Evolutionary conservation across 768 basidiomycete genomes (phyloP), one percentile per base, ranked within the genome.

Genomic region (Jaapia argillacea): DNA sequence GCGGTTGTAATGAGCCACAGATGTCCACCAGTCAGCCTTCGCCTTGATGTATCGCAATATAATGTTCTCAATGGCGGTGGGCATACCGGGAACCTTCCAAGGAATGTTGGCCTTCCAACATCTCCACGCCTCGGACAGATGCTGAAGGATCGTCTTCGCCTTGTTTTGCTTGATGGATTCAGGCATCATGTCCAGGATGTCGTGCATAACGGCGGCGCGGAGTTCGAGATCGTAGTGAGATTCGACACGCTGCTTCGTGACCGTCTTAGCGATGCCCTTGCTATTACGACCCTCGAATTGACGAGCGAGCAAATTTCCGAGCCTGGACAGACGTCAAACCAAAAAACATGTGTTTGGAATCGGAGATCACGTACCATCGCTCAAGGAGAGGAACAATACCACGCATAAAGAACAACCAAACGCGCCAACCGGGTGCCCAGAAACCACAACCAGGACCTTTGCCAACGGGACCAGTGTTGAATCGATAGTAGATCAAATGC

Each of bases 31-130:
- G 60, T 99, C 94, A 18, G 93, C 88, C 71, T 99, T 99, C 66
- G 84, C 87, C 74, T 99, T 99, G 75, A 98, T 93, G 66, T 97
- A 99, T 41, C 94, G 85, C 33, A 99, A 65, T 49, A 99, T 97
- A 62, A 99, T 97, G 62, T 98, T 98, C 66, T 99, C 96, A 50
- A 99, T 96, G 7, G 96, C 91, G 1, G 96, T 97, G 0, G 92
- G 92, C 96, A 98, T 98, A 28, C 96, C 96, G 6, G 93, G 96
- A 1, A 98, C 96, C 64, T 98, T 98, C 96, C 96, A 99, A 18
- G 96, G 96, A 55, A 99, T 91, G 57, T 91, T 91, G 3, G 88
- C 88, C 62, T 91, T 91, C 88, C 88, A 91, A 64, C 93, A 97
- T 53, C 94, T 74, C 96, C 96, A 98, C 6, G 94, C 96, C 60